These are phyloP conservation scores for Myrica gale DNA, from an alignment of 306 rosid species.

Conservation along the genomic window DNA sequence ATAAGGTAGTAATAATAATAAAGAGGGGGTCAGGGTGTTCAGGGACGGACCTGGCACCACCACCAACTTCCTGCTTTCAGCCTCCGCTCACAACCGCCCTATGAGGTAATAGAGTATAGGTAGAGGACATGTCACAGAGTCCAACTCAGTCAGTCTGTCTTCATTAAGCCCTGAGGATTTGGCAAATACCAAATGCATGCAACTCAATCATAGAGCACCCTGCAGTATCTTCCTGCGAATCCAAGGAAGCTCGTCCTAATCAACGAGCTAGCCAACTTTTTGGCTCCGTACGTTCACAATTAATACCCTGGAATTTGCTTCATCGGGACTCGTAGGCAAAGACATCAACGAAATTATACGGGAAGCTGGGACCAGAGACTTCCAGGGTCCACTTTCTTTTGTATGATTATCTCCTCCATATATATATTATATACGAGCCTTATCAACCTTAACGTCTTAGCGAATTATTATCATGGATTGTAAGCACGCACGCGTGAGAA, in stretches of 20 bases:
- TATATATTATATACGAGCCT: too few species aligned
- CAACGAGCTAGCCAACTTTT: not conserved
- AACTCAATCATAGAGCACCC: not conserved
- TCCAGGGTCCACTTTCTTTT: too few species aligned
- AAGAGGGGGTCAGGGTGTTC: not conserved
- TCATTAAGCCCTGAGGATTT: not conserved
- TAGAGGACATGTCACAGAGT: too few species aligned
- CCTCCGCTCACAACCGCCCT: not conserved
- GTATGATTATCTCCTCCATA: too few species aligned
- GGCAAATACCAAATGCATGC: not conserved
- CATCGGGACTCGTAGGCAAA: too few species aligned
- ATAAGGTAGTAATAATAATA: not conserved
- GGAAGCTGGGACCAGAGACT: too few species aligned
- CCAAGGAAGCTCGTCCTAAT: not conserved
- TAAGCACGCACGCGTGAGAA: not conserved
- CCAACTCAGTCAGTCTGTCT: not conserved
- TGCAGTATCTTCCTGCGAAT: not conserved
- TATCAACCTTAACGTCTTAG: not conserved
- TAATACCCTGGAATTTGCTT: too few species aligned
- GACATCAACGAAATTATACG: too few species aligned
- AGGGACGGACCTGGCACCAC: conserved; percentile 19
- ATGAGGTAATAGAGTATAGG: not conserved
- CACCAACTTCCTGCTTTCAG: conserved; percentile 8
- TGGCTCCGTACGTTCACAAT: too few species aligned
- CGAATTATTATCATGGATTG: not conserved